Base-by-base conservation (phyloP, 495 filamentous ascomycete species). In the Echria macrotheca region DNA sequence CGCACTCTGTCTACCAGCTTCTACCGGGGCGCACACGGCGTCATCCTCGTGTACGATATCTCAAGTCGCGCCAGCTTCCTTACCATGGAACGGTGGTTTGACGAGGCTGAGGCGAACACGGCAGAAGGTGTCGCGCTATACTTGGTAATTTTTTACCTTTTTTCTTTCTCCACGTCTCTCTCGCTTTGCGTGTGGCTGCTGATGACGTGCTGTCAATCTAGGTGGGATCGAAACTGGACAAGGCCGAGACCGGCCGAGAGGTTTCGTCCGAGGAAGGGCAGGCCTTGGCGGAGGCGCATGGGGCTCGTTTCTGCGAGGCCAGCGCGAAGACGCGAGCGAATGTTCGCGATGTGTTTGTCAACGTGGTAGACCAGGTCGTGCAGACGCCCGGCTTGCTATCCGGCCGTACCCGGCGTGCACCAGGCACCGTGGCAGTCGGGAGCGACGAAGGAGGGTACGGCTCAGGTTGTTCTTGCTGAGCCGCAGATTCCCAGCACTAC, bases 11-110 rank as follows among this genome's bases (percentile, higher is more conserved):
- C 78, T 3, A 79, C 74, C 46, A 74, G 69, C 49, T 82, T 80
- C 61, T 82, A 83, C 65, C 77, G 79, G 24, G 77, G 76, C 38
- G 77, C 78, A 2, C 78, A 81, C 49, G 79, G 69, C 51, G 73
- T 82, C 45, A 70, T 82, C 49, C 59, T 83, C 19, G 76, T 81
- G 33, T 83, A 81, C 60, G 79, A 82, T 54, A 74, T 82, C 31
- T 74, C 75, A 12, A 77, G 66, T 52, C 56, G 73, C 26, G 73
- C 77, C 32, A 74, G 67, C 49, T 82, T 82, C 50, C 59, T 72
- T 17, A 65, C 70, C 33, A 77, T 82, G 75, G 75, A 76, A 38
- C 65, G 70, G 37, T 82, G 79, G 79, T 79, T 78, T 51, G 66
- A 73, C n/a, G 79, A 82, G 48, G 77, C 72, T 5, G 71, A 77